Evolutionary conservation across 2,329 filamentous ascomycete species (phyloP).

Genomic region (Colletotrichum spaethianum): DNA sequence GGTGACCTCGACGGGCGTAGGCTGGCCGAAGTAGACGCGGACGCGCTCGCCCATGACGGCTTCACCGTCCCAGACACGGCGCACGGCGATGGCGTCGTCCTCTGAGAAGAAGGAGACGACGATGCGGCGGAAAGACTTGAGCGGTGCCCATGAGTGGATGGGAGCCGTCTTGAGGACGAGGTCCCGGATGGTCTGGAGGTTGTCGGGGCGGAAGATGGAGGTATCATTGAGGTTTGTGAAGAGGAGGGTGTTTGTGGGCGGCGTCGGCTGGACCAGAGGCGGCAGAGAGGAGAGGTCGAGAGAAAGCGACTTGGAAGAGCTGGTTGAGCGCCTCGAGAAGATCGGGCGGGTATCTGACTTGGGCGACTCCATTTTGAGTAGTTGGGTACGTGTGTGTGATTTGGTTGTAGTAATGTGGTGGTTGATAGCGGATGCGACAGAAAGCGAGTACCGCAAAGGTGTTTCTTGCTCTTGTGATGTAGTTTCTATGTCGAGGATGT

Average conservation of each 20-base stretch:
- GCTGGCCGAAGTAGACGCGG: constrained; percentile 78
- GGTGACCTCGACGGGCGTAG: constrained; percentile 68
- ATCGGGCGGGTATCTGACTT: constrained; percentile 47
- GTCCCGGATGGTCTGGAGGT: constrained; percentile 80
- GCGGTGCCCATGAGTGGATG: constrained; percentile 83
- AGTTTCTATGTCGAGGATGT: background rate
- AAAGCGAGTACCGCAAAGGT: background rate
- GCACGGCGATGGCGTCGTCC: constrained; percentile 79
- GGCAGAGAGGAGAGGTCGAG: constrained; percentile 83
- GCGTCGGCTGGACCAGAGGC: constrained; percentile 77
- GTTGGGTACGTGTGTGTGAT: constrained; percentile 33
- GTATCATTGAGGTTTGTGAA: constrained; percentile 84
- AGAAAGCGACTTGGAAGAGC: constrained; percentile 68
- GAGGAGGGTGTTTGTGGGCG: constrained; percentile 86
- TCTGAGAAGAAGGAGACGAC: constrained; percentile 82
- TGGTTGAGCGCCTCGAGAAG: constrained; percentile 56
- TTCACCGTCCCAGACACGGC: constrained; percentile 81
- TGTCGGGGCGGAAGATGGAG: constrained; percentile 81
- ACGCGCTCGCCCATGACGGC: constrained; percentile 78
- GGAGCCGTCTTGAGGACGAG: constrained; percentile 79
- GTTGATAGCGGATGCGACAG: constrained; percentile 10
- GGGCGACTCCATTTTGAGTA: constrained; percentile 52
- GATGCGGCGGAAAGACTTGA: constrained; percentile 87
- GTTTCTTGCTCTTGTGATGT: background rate
- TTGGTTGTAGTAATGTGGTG: background rate